Evolutionary conservation across 129 eudicot genomes (phyloP), one percentile per base, ranked within the genome.

Genomic region (Dittrichia graveolens): DNA sequence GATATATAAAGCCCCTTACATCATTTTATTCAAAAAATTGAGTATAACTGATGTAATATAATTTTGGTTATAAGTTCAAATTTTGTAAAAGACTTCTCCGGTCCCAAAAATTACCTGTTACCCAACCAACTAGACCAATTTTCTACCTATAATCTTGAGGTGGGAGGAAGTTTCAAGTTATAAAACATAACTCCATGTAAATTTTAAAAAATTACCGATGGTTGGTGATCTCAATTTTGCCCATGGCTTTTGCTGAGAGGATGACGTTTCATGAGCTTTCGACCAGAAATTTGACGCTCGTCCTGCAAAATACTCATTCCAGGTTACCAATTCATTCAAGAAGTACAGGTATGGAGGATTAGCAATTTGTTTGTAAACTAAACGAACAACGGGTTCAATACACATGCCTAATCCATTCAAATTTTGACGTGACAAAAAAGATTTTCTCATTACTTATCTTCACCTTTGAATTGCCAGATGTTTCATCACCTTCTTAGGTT

Each of bases 171-270:
- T n/a, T 42, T 65, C 53, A 71, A 6, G 44, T 19, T 54, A 65
- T 69, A 70, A 43, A 54, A 70, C 41, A 42, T 15, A 56, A 5
- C 7, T 12, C 42, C 12, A 56, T 8, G 31, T 57, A 6, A 72
- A 59, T 41, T 3, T 6, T 13, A 31, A 12, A 4, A 42, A 6
- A n/a, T 12, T 72, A 59, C 65, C 64, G 39, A 12, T 63, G 60
- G 59, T 5, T 24, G 31, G 65, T 64, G 8, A 58, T 10, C 48
- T 91, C 86, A 91, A 71, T 75, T 91, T 53, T 79, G 86, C 46
- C 96, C 95, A 58, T 81, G 87, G 78, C 89, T 84, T 85, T 78
- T 88, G 81, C 79, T 94, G 53, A 85, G 71, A 72, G 96, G 85
- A 79, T 84, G 86, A 48, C 81, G 87, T 40, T 92, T 65, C 83